These are phyloP conservation scores for Paramyrothecium roridum DNA, from an alignment of 2,329 filamentous ascomycete genomes.

Conservation along the genomic window DNA sequence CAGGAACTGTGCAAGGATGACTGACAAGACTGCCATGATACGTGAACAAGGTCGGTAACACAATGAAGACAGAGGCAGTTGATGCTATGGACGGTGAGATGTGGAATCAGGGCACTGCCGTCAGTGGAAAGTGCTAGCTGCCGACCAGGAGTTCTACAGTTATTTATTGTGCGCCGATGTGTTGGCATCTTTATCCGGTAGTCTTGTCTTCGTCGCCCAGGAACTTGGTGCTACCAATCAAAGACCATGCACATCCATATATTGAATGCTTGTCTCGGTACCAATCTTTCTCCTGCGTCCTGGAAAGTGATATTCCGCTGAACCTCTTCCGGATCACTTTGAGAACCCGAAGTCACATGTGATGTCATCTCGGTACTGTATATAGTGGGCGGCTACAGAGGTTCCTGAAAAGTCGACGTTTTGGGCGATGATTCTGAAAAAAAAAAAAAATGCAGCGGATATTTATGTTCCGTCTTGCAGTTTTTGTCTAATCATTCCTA, in stretches of 20 bases:
- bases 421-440: not conserved
- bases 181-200: not conserved
- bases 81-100: not conserved
- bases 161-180: not conserved
- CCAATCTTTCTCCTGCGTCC: not conserved
- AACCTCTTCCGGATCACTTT: not conserved
- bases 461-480: not conserved
- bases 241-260: not conserved
- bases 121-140: not conserved
- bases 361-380: not conserved
- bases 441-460: not conserved
- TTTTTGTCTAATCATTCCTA: not conserved
- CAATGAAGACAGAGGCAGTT: not conserved
- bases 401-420: not conserved
- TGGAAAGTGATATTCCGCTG: not conserved
- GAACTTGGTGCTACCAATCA: not conserved
- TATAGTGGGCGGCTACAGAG: not conserved
- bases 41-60: not conserved
- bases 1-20: conserved; percentile 7
- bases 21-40: conserved; percentile 1
- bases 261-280: not conserved
- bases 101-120: not conserved
- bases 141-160: not conserved
- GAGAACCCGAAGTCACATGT: not conserved
- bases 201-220: not conserved